phyloP scores from a whole-genome alignment of 805 yeast species.

The Wickerhamomyces hampshirensis region DNA sequence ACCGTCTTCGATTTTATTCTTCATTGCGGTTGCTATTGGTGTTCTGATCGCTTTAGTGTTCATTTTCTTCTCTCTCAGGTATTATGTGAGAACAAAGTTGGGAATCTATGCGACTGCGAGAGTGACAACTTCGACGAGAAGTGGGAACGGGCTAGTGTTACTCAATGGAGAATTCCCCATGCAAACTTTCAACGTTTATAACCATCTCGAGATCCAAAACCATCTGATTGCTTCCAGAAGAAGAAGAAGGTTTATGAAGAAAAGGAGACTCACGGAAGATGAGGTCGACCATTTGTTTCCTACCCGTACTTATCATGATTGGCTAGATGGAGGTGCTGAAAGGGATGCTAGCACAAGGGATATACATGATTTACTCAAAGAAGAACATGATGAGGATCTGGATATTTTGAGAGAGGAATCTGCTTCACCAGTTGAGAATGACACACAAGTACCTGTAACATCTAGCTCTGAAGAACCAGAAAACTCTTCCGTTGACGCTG shows the following conservation, averaged over 20 bases:
- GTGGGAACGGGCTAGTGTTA: constrained; percentile 9
- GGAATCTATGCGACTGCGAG: constrained; percentile 40
- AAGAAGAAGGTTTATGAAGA: constrained; percentile 40
- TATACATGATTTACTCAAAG: constrained; percentile 39
- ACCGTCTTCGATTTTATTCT: constrained; percentile 61
- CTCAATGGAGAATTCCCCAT: constrained; percentile 22
- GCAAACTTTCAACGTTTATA: constrained; percentile 18
- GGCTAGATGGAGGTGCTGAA: constrained; percentile 60
- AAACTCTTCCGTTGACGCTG: no score
- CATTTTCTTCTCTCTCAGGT: constrained; percentile 55
- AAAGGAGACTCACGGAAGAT: constrained; percentile 46
- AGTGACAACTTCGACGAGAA: constrained; percentile 12
- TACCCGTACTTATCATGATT: constrained; percentile 47
- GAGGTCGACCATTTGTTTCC: constrained; percentile 64
- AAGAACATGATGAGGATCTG: constrained; percentile 21
- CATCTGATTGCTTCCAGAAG: constrained; percentile 26
- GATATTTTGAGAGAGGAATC: constrained; percentile 4
- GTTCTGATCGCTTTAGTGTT: constrained; percentile 51
- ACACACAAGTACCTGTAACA: no score
- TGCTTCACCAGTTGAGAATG: not conserved
- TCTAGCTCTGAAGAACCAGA: no score
- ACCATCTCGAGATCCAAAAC: constrained; percentile 12
- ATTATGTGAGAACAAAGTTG: constrained; percentile 50
- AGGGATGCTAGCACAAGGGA: constrained; percentile 41
- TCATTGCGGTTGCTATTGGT: constrained; percentile 60